Conservation (phyloP, 306 rosid genomes). For the Leucaena leucocephala region DNA sequence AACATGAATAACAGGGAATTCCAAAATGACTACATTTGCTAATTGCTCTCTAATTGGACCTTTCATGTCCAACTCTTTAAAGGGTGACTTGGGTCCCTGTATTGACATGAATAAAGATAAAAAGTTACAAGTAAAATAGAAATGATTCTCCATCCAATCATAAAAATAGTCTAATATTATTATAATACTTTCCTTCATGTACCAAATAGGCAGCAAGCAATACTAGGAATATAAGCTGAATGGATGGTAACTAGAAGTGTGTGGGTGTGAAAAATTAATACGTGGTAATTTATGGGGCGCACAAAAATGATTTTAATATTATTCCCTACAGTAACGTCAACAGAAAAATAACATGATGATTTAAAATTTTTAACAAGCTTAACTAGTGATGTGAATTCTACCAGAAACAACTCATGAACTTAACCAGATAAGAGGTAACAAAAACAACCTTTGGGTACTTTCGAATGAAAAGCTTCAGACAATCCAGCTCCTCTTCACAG, state of each 20-base stretch:
- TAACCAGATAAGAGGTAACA: slow-evolving; percentile 21
- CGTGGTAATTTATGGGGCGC: background rate
- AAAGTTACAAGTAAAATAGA: slow-evolving; percentile 14
- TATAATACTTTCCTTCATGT: background rate
- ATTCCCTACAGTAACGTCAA: background rate
- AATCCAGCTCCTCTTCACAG: slow-evolving; percentile 54
- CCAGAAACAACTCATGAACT: background rate
- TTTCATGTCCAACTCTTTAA: slow-evolving; percentile 64
- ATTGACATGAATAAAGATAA: slow-evolving; percentile 37
- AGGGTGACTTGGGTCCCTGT: slow-evolving; percentile 71
- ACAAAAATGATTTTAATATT: background rate
- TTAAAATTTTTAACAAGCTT: background rate
- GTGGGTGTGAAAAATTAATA: background rate
- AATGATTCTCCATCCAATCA: background rate
- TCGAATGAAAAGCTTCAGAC: slow-evolving; percentile 75
- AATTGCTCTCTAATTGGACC: slow-evolving; percentile 77
- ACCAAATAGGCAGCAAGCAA: background rate
- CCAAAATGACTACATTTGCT: slow-evolving; percentile 62
- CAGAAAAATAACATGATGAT: slow-evolving; percentile 8
- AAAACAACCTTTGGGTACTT: slow-evolving; percentile 69
- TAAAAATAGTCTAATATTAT: background rate
- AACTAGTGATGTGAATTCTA: background rate
- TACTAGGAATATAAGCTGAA: background rate
- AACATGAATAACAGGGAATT: slow-evolving; percentile 80
- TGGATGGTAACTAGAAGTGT: background rate